Base-by-base conservation (phyloP, 2,329 filamentous ascomycete genomes). In the Stachybotrys chlorohalonatus region DNA sequence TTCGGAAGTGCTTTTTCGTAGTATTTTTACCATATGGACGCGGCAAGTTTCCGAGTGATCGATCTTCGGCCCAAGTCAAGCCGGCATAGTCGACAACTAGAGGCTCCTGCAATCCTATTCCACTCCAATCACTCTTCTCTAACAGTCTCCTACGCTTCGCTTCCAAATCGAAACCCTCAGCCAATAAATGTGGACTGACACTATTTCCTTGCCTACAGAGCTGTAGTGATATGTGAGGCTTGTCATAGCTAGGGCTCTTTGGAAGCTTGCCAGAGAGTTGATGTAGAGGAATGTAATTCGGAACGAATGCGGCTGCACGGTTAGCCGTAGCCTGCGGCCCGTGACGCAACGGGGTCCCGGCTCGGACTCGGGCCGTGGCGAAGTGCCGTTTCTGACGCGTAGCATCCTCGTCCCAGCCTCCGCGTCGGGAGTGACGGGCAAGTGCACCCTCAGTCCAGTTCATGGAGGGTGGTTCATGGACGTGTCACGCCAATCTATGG, bases 371-470 rank as follows among this genome's bases (percentile, higher is more conserved):
- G 5, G 63, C 64, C 54, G 66, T 70, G 16, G 72, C 71, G 57
- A 75, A 75, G 53, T 70, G 68, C 53, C 69, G 58, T 49, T 67
- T 70, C 57, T 75, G 73, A 15, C 66, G 68, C 17, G 65, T 62
- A 16, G 59, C 55, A 46, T 73, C 68, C 31, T 63, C 57, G 17
- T 68, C 67, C 62, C 61, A 69, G 13, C 64, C 62, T 52, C 64
- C 70, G 7, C 65, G 63, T 42, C 65, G 65, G 31, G 67, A 65
- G 55, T 73, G 66, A 8, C 72, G 70, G 48, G 70, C 64, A 24
- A 73, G 66, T 39, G 63, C 57, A 9, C 71, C 70, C 57, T 70
- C 70, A 2, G 68, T 74, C 71, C 73, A 74, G 58, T 75, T 75
- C 73, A 75, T 75, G 47, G 36, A 59, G 32, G 31, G 32, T 17